Conservation (phyloP, 352 stramenopile genomes). For the Phytophthora pini region DNA sequence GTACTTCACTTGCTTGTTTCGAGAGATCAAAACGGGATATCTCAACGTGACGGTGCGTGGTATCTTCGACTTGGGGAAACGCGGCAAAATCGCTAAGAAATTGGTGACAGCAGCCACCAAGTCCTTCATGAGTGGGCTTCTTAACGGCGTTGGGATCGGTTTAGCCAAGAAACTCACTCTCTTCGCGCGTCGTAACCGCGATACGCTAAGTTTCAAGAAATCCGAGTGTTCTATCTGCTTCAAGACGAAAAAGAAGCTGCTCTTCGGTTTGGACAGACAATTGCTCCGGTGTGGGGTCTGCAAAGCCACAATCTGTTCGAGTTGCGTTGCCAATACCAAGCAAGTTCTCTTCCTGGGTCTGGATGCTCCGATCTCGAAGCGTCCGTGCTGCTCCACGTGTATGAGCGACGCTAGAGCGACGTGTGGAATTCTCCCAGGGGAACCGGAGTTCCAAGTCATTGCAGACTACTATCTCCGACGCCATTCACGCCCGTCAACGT, state of each 20-base stretch:
- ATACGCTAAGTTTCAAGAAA: neutral
- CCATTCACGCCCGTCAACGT: neutral
- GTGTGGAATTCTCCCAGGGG: slow-evolving; percentile 18
- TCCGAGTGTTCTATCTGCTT: slow-evolving; percentile 28
- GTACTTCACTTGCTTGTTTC: slow-evolving; percentile 46
- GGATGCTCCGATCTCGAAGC: slow-evolving; percentile 21
- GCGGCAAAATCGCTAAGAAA: slow-evolving; percentile 24
- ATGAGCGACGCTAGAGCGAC: slow-evolving; percentile 38
- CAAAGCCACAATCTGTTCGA: slow-evolving; percentile 33
- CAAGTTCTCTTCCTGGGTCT: slow-evolving; percentile 35
- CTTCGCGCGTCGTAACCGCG: slow-evolving; percentile 28
- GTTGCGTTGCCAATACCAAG: slow-evolving; percentile 34
- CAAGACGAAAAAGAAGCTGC: slow-evolving; percentile 25
- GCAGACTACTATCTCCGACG: slow-evolving; percentile 29
- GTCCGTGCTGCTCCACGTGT: slow-evolving; percentile 41
- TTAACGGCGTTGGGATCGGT: slow-evolving; percentile 44
- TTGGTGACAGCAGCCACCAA: slow-evolving; percentile 37
- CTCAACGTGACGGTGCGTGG: slow-evolving; percentile 46
- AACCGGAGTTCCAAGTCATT: slow-evolving; percentile 37
- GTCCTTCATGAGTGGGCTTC: slow-evolving; percentile 38
- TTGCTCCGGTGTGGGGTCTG: slow-evolving; percentile 36
- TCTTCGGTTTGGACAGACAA: slow-evolving; percentile 25
- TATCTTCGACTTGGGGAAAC: slow-evolving; percentile 46
- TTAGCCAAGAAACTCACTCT: slow-evolving; percentile 62
- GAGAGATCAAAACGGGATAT: slow-evolving; percentile 31